A percentile compares a stretch with the other conserved stretches of the same genome.
These are phyloP conservation scores for Xylariaceae sp. DNA, from an alignment of 2,329 filamentous ascomycete species.

Conservation along the genomic window DNA sequence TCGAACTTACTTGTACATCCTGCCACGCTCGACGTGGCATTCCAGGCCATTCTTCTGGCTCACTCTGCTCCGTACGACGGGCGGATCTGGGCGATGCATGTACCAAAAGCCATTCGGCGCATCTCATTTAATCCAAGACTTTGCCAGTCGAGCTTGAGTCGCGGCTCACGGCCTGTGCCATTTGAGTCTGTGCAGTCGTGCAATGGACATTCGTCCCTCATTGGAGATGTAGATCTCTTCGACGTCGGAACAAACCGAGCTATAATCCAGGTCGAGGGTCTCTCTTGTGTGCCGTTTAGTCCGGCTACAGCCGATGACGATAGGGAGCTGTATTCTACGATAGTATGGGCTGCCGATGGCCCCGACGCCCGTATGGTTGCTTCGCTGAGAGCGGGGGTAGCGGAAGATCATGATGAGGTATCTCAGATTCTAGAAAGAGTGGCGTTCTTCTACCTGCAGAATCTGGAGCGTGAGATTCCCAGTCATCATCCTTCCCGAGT, in stretches of 20 bases:
- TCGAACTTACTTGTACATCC: conserved; percentile 25
- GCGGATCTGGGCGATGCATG: conserved; percentile 11
- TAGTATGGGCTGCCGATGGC: conserved; percentile 5
- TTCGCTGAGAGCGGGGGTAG: neutral
- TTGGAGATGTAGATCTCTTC: conserved; percentile 10
- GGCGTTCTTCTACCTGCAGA: conserved; percentile 3
- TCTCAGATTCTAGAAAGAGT: conserved; percentile 2
- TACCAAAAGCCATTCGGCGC: conserved; percentile 12
- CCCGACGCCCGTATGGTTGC: conserved; percentile 2
- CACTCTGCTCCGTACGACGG: conserved; percentile 8
- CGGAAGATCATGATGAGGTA: neutral
- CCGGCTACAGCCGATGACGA: conserved; percentile 4
- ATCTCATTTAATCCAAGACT: conserved; percentile 16
- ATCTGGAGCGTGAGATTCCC: neutral
- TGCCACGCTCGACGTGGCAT: conserved; percentile 26
- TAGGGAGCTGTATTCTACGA: conserved; percentile 9
- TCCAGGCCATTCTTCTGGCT: conserved; percentile 26
- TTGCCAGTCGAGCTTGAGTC: conserved; percentile 6
- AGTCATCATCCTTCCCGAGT: neutral
- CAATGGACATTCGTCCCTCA: neutral
- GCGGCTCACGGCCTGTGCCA: no score
- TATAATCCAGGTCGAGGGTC: conserved; percentile 18
- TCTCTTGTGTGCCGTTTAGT: conserved; percentile 9
- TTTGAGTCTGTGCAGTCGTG: conserved; percentile 1
- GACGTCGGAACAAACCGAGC: neutral